Percentiles rank a stretch among this genome's conserved stretches.
These are phyloP conservation scores for Oryza coarctata DNA, from an alignment of 176 grass and related monocot species.

Conservation along the genomic window DNA sequence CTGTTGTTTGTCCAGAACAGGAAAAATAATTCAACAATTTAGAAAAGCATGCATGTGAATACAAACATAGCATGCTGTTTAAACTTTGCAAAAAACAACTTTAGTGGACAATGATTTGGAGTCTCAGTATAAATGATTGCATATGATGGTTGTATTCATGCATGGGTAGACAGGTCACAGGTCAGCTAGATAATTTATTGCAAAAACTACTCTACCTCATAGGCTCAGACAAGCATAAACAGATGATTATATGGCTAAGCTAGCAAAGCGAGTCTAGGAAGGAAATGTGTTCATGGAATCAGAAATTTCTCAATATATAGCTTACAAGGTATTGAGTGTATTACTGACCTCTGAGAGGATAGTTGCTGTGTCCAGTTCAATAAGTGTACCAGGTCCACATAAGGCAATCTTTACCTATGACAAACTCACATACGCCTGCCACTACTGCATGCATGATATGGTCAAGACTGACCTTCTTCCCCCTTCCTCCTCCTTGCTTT, in stretches of 20 bases:
- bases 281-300: not conserved
- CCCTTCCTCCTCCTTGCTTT: too few species aligned
- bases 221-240: not conserved
- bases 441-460: too few species aligned
- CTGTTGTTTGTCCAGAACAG: not conserved
- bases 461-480: too few species aligned
- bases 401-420: conserved; percentile 84
- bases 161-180: not conserved
- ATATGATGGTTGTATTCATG: not conserved
- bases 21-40: not conserved
- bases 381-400: conserved; percentile 80
- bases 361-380: conserved; percentile 64
- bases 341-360: conserved; percentile 67
- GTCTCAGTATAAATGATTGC: not conserved
- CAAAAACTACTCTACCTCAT: not conserved
- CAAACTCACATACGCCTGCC: too few species aligned
- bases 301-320: not conserved
- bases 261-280: not conserved
- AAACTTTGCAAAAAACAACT: not conserved
- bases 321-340: conserved; percentile 24
- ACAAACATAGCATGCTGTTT: not conserved
- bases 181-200: not conserved
- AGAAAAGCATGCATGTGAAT: not conserved
- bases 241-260: not conserved
- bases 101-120: not conserved